Evolutionary conservation across 768 basidiomycete genomes (phyloP).

Genomic region (Lactarius sp.): DNA sequence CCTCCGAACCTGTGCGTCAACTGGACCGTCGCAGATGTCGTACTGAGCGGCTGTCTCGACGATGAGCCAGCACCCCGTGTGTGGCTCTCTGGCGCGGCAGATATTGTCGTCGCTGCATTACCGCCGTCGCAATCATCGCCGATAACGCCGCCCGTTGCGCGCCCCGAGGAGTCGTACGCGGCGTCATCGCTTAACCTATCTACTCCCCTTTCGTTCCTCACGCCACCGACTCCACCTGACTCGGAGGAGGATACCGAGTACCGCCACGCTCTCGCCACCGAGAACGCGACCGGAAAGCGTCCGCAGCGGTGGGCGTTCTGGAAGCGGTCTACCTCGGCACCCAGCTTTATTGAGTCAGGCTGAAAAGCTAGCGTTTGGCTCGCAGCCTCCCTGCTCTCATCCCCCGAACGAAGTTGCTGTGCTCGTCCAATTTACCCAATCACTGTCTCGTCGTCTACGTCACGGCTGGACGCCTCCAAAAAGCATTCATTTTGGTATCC

Average conservation of each 20-base stretch:
- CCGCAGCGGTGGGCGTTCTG: conserved; percentile 1
- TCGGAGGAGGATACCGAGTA: conserved; percentile 29
- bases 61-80: conserved; percentile 28
- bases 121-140: background rate
- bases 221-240: conserved; percentile 32
- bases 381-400: background rate
- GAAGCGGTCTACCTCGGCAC: background rate
- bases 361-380: background rate
- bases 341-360: background rate
- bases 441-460: too few species aligned
- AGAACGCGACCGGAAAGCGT: background rate
- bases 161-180: background rate
- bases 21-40: conserved; percentile 34
- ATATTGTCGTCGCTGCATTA: conserved; percentile 31
- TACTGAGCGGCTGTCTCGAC: conserved; percentile 37
- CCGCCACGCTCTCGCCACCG: background rate
- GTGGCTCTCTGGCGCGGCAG: conserved; percentile 33
- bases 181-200: background rate
- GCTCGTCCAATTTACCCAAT: background rate
- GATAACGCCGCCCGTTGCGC: background rate
- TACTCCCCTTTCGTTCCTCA: background rate
- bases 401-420: too few species aligned
- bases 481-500: background rate
- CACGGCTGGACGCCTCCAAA: background rate
- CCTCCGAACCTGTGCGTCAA: conserved; percentile 23